Evolutionary conservation across 2,329 filamentous ascomycete species (phyloP), one percentile per base, ranked within the genome.

Genomic region (Talaromyces sp.): DNA sequence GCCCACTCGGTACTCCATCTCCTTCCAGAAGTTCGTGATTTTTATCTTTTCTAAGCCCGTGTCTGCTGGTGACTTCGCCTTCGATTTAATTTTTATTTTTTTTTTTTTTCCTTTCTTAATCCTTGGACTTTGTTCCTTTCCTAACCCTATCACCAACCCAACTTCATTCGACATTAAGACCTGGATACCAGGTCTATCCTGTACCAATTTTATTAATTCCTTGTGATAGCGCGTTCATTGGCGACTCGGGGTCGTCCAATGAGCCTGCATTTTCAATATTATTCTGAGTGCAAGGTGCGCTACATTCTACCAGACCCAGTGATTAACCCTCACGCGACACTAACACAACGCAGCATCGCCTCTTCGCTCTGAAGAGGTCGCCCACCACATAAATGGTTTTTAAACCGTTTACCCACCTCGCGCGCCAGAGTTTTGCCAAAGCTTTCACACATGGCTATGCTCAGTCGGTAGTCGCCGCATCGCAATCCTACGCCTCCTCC

Each of bases 391-490:
- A 95, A 96, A 97, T 97, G 93, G 80, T 82, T 65, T 81, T 85
- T 74, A 88, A 88, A 77, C 78, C 79, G 66, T 86, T 86, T 68
- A 84, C 85, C 70, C 82, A 86, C 81, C 90, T 97, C 82, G 91
- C 96, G 86, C 93, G 94, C 82, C 90, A 93, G 84, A 92, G 90
- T 88, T 89, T 97, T 79, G 87, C 90, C 72, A 97, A 97, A 81
- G 91, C 92, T 70, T 89, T 97, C 75, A 93, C 91, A 75, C 91
- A 97, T 85, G 93, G 93, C 78, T 97, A 97, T 84, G 92, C 92
- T 67, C 93, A 97, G 75, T 96, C 92, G 60, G 88, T 97, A 77
- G 91, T 99, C 78, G 94, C 94, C 70, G 93, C 91, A 68, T 91
- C 91, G 61, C 91, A 96, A 83, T 87, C 88, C 82, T 83, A 91